These are phyloP conservation scores for Polygonum aviculare DNA, from an alignment of 148 eudicot genomes.

Conservation along the genomic window DNA sequence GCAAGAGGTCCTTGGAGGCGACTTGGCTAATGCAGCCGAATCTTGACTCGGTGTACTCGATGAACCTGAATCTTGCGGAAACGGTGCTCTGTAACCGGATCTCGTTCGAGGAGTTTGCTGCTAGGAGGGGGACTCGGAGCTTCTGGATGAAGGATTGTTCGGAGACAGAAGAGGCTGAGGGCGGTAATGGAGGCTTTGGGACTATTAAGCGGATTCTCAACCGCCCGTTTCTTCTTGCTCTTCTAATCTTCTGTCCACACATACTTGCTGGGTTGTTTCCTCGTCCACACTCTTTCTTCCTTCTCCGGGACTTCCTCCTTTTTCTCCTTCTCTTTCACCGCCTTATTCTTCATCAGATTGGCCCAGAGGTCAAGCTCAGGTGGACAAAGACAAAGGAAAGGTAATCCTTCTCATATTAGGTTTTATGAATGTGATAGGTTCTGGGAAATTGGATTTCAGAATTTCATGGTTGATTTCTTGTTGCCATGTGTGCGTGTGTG, in stretches of 20 bases:
- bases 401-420: slow-evolving; percentile 19
- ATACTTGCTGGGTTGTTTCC: no score
- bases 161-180: not conserved
- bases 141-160: slow-evolving; percentile 44
- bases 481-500: not conserved
- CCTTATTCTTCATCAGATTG: not conserved
- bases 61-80: slow-evolving; percentile 41
- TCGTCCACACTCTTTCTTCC: no score
- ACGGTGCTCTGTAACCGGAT: slow-evolving; percentile 42
- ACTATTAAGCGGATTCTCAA: slow-evolving; percentile 26
- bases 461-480: not conserved
- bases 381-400: slow-evolving; percentile 61
- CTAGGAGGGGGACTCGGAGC: slow-evolving; percentile 30
- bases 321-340: no score
- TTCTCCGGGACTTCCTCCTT: no score
- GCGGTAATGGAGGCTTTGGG: slow-evolving; percentile 20
- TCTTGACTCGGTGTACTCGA: slow-evolving; percentile 47
- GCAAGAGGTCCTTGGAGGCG: slow-evolving; percentile 34
- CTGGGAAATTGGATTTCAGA: not conserved
- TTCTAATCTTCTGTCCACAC: no score
- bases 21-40: slow-evolving; percentile 42
- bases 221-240: no score
- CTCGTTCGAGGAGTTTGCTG: slow-evolving; percentile 38
- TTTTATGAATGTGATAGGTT: not conserved
- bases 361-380: slow-evolving; percentile 26